Conservation (phyloP, 306 rosid species). For the Alnus rubra region DNA sequence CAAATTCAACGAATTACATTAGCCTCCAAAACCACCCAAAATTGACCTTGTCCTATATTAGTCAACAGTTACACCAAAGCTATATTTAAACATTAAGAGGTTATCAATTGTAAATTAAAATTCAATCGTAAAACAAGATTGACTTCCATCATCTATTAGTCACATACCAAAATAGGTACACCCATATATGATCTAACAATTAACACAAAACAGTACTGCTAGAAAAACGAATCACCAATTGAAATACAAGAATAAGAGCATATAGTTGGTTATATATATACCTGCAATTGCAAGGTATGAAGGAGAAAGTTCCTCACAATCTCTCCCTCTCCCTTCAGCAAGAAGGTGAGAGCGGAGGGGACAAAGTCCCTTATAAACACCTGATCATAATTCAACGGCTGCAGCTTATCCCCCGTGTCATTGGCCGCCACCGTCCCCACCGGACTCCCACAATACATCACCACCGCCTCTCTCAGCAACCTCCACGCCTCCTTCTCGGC, state of each 20-base stretch:
- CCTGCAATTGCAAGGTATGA: constrained; percentile 93
- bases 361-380: constrained; percentile 85
- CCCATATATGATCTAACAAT: not conserved
- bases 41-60: not conserved
- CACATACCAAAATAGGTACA: not conserved
- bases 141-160: not conserved
- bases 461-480: constrained; percentile 69
- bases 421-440: constrained; percentile 93
- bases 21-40: not conserved
- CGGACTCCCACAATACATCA: constrained; percentile 74
- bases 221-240: not conserved
- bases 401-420: constrained; percentile 48
- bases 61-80: not conserved
- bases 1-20: not conserved
- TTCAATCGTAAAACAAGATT: not conserved
- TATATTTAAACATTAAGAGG: not conserved
- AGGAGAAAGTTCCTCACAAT: constrained; percentile 91
- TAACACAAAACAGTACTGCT: not conserved
- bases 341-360: constrained; percentile 92
- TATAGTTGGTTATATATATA: constrained; percentile 18
- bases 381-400: constrained; percentile 82
- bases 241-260: not conserved
- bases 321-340: constrained; percentile 82
- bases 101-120: not conserved
- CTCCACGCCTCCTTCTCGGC: constrained; percentile 83